phyloP scores from a whole-genome alignment of 1,284 basidiomycete species.

The Ustilago sp. region DNA sequence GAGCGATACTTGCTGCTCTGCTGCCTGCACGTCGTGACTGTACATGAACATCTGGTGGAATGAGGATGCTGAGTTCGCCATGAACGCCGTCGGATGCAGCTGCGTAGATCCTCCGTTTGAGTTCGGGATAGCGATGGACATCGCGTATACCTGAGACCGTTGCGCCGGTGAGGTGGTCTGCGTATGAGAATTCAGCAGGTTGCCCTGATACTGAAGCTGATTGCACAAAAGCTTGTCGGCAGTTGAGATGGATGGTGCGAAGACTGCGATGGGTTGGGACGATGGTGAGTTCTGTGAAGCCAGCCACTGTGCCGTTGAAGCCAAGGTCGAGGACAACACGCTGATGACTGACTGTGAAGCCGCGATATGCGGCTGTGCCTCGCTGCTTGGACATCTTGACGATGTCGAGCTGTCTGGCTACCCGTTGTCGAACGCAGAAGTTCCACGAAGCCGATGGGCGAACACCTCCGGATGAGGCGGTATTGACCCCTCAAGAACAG shows the following conservation, averaged over 20 bases:
- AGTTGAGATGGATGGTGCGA: constrained; percentile 84
- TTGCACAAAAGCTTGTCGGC: constrained; percentile 83
- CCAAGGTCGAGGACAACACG: constrained; percentile 89
- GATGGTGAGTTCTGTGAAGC: constrained; percentile 88
- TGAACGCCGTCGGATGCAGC: constrained; percentile 89
- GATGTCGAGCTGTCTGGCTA: background rate
- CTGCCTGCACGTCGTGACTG: constrained; percentile 33
- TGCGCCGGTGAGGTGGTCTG: constrained; percentile 81
- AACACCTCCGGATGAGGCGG: background rate
- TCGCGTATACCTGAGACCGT: constrained; percentile 77
- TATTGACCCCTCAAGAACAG: background rate
- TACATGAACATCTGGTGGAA: constrained; percentile 76
- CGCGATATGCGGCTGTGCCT: constrained; percentile 49
- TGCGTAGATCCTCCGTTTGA: constrained; percentile 91
- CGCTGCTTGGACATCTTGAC: constrained; percentile 43
- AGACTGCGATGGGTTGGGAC: constrained; percentile 81
- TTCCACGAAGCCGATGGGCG: background rate
- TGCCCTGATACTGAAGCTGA: constrained; percentile 75
- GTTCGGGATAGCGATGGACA: constrained; percentile 88
- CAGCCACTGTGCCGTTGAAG: constrained; percentile 74
- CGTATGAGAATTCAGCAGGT: constrained; percentile 78
- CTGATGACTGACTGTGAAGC: constrained; percentile 76
- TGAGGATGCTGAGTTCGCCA: constrained; percentile 90
- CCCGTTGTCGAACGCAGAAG: background rate
- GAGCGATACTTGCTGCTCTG: constrained; percentile 32